These are phyloP conservation scores for Neonectria punicea DNA, from an alignment of 2,329 filamentous ascomycete species.

Conservation along the genomic window DNA sequence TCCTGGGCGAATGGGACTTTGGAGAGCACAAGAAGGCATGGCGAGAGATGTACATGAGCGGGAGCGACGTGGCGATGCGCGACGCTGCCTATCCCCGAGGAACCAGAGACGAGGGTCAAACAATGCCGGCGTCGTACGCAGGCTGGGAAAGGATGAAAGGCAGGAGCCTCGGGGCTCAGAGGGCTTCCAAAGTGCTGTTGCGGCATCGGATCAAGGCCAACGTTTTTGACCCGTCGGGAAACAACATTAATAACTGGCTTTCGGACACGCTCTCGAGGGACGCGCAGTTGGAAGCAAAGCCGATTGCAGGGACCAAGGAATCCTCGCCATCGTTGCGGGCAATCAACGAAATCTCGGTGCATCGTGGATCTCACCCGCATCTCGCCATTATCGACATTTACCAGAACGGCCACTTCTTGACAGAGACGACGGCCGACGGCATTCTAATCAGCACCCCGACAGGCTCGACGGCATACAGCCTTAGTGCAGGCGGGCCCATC, in stretches of 20 bases:
- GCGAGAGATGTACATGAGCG: slow-evolving; percentile 89
- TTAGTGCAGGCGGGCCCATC: slow-evolving; percentile 93
- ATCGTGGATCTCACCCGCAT: slow-evolving; percentile 89
- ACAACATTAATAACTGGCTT: slow-evolving; percentile 65
- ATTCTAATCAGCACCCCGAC: slow-evolving; percentile 95
- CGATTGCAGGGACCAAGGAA: slow-evolving; percentile 50
- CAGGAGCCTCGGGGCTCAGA: slow-evolving; percentile 80
- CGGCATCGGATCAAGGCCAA: slow-evolving; percentile 89
- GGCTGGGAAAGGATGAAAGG: slow-evolving; percentile 81
- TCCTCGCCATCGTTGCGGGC: slow-evolving; percentile 67
- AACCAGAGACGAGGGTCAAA: slow-evolving; percentile 37
- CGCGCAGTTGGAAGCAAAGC: slow-evolving; percentile 51
- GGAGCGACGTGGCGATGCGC: slow-evolving; percentile 62
- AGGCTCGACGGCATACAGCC: slow-evolving; percentile 92
- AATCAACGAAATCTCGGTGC: slow-evolving; percentile 95
- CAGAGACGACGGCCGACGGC: slow-evolving; percentile 93
- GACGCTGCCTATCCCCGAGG: slow-evolving; percentile 53
- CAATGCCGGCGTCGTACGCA: slow-evolving; percentile 27
- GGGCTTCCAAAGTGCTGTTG: slow-evolving; percentile 83
- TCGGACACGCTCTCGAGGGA: slow-evolving; percentile 58
- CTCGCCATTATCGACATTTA: slow-evolving; percentile 92
- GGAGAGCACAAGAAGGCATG: slow-evolving; percentile 91
- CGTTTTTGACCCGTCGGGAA: slow-evolving; percentile 77
- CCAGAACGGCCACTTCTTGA: slow-evolving; percentile 88
- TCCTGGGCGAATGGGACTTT: slow-evolving; percentile 97